A percentile compares a stretch with the other conserved stretches of the same genome.
phyloP scores from a whole-genome alignment of 139 green algal genomes.

The Chlorella vulgaris region DNA sequence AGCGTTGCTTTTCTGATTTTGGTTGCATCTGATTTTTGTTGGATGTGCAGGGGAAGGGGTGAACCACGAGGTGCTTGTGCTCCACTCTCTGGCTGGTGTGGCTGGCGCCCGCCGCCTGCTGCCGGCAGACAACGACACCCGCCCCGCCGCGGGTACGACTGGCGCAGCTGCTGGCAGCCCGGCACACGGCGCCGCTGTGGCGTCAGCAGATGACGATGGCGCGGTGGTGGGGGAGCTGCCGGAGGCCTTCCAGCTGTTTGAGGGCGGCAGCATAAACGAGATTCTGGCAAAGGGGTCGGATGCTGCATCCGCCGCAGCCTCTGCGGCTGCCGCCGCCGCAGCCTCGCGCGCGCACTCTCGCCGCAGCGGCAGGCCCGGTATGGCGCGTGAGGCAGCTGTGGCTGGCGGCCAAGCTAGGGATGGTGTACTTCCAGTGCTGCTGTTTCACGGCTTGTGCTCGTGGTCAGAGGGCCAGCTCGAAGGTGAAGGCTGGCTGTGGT shows the following conservation, averaged over 20 bases:
- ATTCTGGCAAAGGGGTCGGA: conserved; percentile 16
- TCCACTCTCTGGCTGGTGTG: conserved; percentile 31
- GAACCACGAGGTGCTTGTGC: conserved; percentile 31
- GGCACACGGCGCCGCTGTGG: background rate
- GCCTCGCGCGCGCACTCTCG: background rate
- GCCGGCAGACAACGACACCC: background rate
- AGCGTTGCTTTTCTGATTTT: background rate
- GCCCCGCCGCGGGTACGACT: background rate
- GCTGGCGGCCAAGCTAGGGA: background rate
- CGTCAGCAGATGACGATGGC: too few relatives aligned
- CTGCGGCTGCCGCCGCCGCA: background rate
- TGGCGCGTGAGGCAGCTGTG: background rate
- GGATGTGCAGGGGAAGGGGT: conserved; percentile 32
- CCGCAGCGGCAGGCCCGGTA: background rate
- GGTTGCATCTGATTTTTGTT: background rate
- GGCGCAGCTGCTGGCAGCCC: background rate
- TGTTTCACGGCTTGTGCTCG: conserved; percentile 48
- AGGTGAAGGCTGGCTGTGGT: conserved; percentile 6
- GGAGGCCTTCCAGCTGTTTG: background rate
- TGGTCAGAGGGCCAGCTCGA: conserved; percentile 56
- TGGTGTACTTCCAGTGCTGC: background rate
- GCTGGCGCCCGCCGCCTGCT: conserved; percentile 19
- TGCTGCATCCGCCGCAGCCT: too few relatives aligned
- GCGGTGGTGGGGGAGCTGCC: background rate
- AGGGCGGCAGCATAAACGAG: conserved; percentile 28